Evolutionary conservation across 495 filamentous ascomycete genomes (phyloP), one percentile per base, ranked within the genome.

Genomic region (Tetracladium setigerum): DNA sequence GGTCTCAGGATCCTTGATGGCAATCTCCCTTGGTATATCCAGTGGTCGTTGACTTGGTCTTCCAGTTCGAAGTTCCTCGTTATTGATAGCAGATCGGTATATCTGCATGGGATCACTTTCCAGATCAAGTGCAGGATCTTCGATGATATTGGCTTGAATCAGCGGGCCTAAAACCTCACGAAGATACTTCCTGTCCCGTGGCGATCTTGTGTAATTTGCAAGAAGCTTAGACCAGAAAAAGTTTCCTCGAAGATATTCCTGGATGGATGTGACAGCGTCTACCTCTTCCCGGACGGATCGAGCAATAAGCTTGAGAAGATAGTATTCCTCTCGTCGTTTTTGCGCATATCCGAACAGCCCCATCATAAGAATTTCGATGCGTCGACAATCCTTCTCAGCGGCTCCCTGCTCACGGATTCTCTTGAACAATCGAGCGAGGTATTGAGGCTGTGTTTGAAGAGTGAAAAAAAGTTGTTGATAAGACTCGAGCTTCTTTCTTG

Each of bases 391-490:
- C 63, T 89, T 94, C 59, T 99, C 92, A 2, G 89, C 70, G 0
- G 83, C 89, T 30, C 85, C 89, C 49, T 88, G 73, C 63, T 95
- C 89, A 46, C 89, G 80, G 15, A 96, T 66, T 41, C 82, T 76
- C 60, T 78, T 80, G 73, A 97, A 97, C 7, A 97, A 72, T 34
- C 89, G 71, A 18, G 90, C 85, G 19, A 99, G 76, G 60, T 99
- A 99, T 46, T 92, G 87, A 13, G 92, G 87, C 52, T 97, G 94
- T 1, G 92, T 99, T 64, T 99, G 92, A 5, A 99, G 79, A 44
- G 91, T 84, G 70, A 97, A 96, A 68, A 99, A 99, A 36, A 99
- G 78, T 55, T 96, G 88, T 59, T 99, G 94, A 56, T 99, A 99
- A 38, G 87, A 87, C 51, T 96, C 91, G 4, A 99, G 73, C 69